Evolutionary conservation across 192 early-diverging fungal genomes (phyloP).

Genomic region (Physocladia obscura): DNA sequence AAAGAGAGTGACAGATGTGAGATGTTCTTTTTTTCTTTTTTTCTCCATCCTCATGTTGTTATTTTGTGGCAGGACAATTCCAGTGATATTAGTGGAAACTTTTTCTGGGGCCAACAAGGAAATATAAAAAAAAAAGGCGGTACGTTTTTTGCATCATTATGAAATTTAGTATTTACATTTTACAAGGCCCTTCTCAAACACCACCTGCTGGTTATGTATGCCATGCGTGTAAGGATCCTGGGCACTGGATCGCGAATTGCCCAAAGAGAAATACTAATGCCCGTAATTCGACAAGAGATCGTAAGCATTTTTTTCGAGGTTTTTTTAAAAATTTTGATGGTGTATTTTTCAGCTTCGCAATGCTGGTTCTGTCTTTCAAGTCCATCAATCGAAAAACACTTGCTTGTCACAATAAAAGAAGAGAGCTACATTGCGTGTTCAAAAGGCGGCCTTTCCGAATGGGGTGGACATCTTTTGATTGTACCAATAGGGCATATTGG

Average conservation of each 20-base stretch:
- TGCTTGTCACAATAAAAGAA: constrained; percentile 79
- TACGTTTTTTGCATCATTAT: neutral
- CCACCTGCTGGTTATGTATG: constrained; percentile 49
- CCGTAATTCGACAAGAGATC: constrained; percentile 16
- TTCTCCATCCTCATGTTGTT: too few species aligned
- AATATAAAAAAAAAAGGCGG: constrained; percentile 29
- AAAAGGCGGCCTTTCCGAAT: constrained; percentile 80
- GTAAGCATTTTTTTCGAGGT: constrained; percentile 41
- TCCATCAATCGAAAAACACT: constrained; percentile 84
- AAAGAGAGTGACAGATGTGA: constrained; percentile 40
- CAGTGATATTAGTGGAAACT: constrained; percentile 31
- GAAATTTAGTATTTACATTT: neutral
- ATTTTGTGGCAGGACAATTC: too few species aligned
- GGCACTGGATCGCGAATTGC: constrained; percentile 54
- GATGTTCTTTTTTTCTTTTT: constrained; percentile 31
- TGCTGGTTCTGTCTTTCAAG: constrained; percentile 98
- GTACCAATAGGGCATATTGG: constrained; percentile 62
- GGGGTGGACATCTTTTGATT: constrained; percentile 82
- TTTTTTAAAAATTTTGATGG: constrained; percentile 22
- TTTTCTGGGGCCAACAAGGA: constrained; percentile 43
- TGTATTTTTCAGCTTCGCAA: constrained; percentile 33
- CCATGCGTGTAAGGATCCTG: constrained; percentile 48
- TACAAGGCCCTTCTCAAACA: neutral
- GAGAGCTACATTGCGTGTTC: constrained; percentile 84
- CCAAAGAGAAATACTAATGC: constrained; percentile 25